Percentiles rank a stretch among this genome's conserved stretches.
phyloP scores from a whole-genome alignment of 352 stramenopile genomes.

The Phytophthora parvispora region DNA sequence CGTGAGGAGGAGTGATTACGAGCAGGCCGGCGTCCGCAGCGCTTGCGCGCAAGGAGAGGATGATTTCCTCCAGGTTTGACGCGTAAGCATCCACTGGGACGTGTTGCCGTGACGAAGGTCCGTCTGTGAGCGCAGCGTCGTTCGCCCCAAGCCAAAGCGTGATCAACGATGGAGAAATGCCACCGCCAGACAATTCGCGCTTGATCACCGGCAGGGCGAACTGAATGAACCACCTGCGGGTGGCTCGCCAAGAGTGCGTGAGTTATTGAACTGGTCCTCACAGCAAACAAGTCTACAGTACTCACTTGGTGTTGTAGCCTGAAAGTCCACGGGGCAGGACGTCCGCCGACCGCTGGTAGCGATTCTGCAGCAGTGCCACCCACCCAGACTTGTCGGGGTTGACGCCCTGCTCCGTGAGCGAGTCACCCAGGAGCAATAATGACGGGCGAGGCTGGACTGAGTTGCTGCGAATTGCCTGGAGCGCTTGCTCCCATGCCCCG shows the following conservation, averaged over 20 bases:
- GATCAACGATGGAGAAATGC: conserved; percentile 42
- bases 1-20: conserved; percentile 55
- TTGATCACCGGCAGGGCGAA: conserved; percentile 52
- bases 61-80: conserved; percentile 44
- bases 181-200: conserved; percentile 37
- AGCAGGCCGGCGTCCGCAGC: conserved; percentile 37
- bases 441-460: conserved; percentile 25
- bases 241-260: background rate
- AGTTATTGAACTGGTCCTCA: background rate
- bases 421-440: conserved; percentile 71
- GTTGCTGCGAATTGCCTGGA: background rate
- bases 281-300: background rate
- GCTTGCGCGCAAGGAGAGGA: conserved; percentile 27
- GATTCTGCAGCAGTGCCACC: conserved; percentile 51
- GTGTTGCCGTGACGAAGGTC: conserved; percentile 38
- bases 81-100: conserved; percentile 58
- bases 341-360: conserved; percentile 66
- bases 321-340: conserved; percentile 65
- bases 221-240: conserved; percentile 47
- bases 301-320: conserved; percentile 61
- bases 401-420: conserved; percentile 66
- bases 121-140: conserved; percentile 54
- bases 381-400: conserved; percentile 52
- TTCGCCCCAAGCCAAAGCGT: conserved; percentile 74
- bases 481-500: conserved; percentile 9